These are phyloP conservation scores for Trichoderma asperelloides DNA, from an alignment of 495 filamentous ascomycete species.

Conservation along the genomic window DNA sequence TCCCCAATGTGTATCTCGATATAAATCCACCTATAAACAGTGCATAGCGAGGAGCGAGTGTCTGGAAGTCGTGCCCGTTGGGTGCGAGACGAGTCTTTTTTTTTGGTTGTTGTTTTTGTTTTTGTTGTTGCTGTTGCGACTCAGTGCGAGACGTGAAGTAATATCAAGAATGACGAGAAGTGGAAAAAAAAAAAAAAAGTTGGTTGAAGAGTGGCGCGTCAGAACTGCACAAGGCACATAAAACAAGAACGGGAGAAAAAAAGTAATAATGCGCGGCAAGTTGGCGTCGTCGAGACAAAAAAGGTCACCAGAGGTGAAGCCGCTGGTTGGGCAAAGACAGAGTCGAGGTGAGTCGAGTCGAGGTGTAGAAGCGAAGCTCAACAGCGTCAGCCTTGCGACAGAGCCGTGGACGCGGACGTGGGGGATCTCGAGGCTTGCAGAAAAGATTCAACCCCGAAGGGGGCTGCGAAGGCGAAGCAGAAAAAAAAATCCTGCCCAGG, in stretches of 20 bases:
- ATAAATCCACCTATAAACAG: neutral
- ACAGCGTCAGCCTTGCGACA: neutral
- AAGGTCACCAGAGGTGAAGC: neutral
- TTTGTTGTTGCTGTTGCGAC: neutral
- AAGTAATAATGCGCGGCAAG: neutral
- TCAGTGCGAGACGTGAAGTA: neutral
- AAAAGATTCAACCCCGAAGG: neutral
- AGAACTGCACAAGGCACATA: neutral
- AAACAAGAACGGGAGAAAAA: neutral
- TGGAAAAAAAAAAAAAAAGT: neutral
- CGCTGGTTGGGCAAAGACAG: neutral
- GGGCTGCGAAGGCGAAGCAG: neutral
- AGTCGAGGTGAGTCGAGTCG: neutral
- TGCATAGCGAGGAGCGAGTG: slow-evolving; percentile 2
- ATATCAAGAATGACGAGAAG: neutral
- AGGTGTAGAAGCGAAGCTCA: neutral
- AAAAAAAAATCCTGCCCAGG: slow-evolving; percentile 9
- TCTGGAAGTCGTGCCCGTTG: neutral
- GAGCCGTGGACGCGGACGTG: neutral
- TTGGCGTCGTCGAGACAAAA: slow-evolving; percentile 1
- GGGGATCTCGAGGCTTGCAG: neutral
- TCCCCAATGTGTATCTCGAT: neutral
- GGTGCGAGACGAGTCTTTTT: neutral
- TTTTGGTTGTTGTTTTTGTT: neutral
- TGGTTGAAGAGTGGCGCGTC: neutral